Percentiles rank a stretch among this genome's conserved stretches.
Conservation (phyloP, 2,329 filamentous ascomycete genomes). For the Diaporthe ilicicola region DNA sequence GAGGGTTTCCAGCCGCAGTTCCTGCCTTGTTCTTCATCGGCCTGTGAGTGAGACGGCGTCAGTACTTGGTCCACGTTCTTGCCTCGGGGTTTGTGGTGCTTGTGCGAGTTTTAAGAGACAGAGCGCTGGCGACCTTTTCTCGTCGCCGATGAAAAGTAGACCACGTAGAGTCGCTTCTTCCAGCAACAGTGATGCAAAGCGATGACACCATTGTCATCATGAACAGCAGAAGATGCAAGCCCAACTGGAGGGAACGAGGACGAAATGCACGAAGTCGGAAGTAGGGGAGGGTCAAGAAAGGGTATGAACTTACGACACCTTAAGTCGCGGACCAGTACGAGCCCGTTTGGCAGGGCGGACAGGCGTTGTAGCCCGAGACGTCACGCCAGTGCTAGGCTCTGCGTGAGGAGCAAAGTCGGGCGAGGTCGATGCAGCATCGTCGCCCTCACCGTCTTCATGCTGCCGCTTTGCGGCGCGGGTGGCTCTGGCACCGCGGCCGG, state of each 20-base stretch:
- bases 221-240: background rate
- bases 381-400: conserved; percentile 55
- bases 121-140: background rate
- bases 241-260: background rate
- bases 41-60: conserved; percentile 52
- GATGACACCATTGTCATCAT: background rate
- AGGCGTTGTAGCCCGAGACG: conserved; percentile 71
- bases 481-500: conserved; percentile 45
- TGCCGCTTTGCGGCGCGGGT: conserved; percentile 62
- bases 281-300: conserved; percentile 3
- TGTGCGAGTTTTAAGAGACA: background rate
- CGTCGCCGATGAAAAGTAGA: background rate
- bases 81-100: background rate
- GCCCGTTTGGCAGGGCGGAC: conserved; percentile 63
- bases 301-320: conserved; percentile 69
- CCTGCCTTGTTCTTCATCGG: conserved; percentile 80
- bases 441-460: conserved; percentile 60
- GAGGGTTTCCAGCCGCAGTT: conserved; percentile 73
- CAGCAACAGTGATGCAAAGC: conserved; percentile 1
- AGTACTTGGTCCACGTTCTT: conserved; percentile 9
- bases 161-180: background rate
- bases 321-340: conserved; percentile 70
- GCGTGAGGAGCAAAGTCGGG: conserved; percentile 58
- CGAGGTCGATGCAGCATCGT: conserved; percentile 58
- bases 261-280: background rate